A percentile compares a stretch with the other conserved stretches of the same genome.
These are phyloP conservation scores for Eragrostis tef DNA, from an alignment of 202 grass and related monocot species.

Conservation along the genomic window DNA sequence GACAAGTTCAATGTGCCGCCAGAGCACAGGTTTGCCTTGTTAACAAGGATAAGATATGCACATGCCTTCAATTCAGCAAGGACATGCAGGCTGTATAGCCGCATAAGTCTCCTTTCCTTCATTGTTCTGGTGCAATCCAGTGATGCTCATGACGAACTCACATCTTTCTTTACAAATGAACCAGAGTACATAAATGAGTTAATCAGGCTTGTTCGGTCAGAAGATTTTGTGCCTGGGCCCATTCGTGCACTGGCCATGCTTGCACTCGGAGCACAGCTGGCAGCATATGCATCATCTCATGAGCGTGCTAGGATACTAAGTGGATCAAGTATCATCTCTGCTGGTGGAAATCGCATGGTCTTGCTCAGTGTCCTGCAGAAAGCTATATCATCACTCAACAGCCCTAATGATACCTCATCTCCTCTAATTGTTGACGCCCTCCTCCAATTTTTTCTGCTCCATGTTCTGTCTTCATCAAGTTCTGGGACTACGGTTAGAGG, in stretches of 20 bases:
- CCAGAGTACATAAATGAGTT: conserved; percentile 98
- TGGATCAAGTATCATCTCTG: conserved; percentile 89
- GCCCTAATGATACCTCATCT: conserved; percentile 82
- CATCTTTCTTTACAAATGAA: conserved; percentile 97
- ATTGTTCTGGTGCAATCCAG: conserved; percentile 93
- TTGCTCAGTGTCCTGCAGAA: conserved; percentile 92
- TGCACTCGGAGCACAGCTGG: conserved; percentile 88
- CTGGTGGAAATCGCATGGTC: conserved; percentile 92
- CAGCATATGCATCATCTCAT: conserved; percentile 96
- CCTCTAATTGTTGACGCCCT: conserved; percentile 94
- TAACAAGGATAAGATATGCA: conserved; percentile 95
- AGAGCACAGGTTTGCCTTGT: conserved; percentile 89
- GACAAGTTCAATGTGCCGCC: conserved; percentile 78
- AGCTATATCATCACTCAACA: conserved; percentile 83
- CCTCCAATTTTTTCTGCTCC: conserved; percentile 94
- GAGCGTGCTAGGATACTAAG: conserved; percentile 90
- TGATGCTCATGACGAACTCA: conserved; percentile 91
- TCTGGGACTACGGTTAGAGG: conserved; percentile 87
- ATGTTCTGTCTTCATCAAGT: conserved; percentile 94
- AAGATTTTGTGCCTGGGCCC: conserved; percentile 80
- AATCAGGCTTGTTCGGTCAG: conserved; percentile 87
- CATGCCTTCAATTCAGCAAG: conserved; percentile 74
- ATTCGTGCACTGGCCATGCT: conserved; percentile 91
- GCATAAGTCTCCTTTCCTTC: conserved; percentile 96
- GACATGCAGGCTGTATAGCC: conserved; percentile 79